Base-by-base conservation (phyloP, 331 rosid genomes). In the Arachis monticola region DNA sequence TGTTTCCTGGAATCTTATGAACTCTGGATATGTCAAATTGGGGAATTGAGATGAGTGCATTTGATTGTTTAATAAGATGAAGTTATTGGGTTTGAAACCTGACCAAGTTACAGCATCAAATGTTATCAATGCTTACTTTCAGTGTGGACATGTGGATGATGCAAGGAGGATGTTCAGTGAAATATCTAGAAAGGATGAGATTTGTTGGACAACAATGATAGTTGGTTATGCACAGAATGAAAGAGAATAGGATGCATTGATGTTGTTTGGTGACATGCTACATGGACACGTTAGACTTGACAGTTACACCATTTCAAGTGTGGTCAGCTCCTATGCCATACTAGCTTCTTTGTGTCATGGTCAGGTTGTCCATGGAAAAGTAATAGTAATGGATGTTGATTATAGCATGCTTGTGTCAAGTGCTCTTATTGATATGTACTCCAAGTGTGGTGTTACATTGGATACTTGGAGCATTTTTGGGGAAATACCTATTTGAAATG, bases 121-220 rank as follows among this genome's bases (percentile, higher is more conserved):
- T 76, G 77, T 86, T 65, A 85, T 86, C 6, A 73, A 75, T 4
- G 87, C 87, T 30, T 86, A 75, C 76, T 71, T 80, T 64, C 87
- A 86, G 61, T 40, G 45, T 53, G 86, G 85, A 57, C 62, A 64
- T 46, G 56, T 83, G 17, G 86, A 78, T 12, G 87, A 75, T 50
- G 90, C 90, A 1, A 78, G 79, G 83, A 65, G 42, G 60, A 59
- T 81, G 51, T 86, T 86, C 52, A 58, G 7, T 38, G 64, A 75
- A 77, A 75, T 83, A 11, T 41, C 60, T 30, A 70, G 72, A 42
- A 81, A 53, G 74, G 90, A 86, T 64, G 71, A 80, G 77, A 76
- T 86, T 81, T 86, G 87, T 83, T 86, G 90, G 90, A 86, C 90
- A 12, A 81, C 82, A 7, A 86, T 83, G 90, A 81, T 83, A 52